Base-by-base conservation (phyloP, 306 rosid species). In the Sicyos baderoa region DNA sequence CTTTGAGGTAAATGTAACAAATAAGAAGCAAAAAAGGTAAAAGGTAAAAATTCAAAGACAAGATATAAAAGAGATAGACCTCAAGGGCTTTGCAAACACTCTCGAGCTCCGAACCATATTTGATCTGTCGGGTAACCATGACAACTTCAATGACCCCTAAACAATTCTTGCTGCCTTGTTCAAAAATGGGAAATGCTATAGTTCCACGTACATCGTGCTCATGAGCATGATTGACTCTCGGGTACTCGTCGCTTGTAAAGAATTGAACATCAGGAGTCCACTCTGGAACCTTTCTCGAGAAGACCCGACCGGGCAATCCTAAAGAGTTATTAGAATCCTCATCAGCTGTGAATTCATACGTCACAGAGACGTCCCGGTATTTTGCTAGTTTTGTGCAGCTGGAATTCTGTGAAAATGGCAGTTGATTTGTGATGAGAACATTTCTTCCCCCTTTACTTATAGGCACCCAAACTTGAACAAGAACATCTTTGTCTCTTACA, bases 231-330 rank as follows among this genome's bases (percentile, higher is more conserved):
- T 37, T 72, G 76, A 94, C 82, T 77, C 99, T 79, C 0, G 86
- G 95, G 52, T 90, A 94, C 81, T 94, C 99, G 1, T 88, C 84
- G n/a, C 76, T 86, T 74, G 80, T 78, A 29, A 88, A 94, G 81
- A 81, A 84, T 55, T 86, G 80, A 70, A 88, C 99, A 75, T 94
- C 99, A 57, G 99, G 99, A 57, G 95, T 90, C 99, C 99, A 94
- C 82, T 94, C 99, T 32, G 97, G 97, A 79, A 88, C 87, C 89
- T 76, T 84, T 14, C 83, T 81, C 16, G 70, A 68, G 65, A 81
- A 94, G n/a, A 90, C 99, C 67, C 99, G 77, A 55, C 99, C 90
- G 0, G 97, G 99, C 84, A 94, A 78, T 17, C 99, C 99, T 19
- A 49, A 42, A 56, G 77, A 65, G 72, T 77, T 88, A 77, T 80